These are phyloP conservation scores for Epichloe aotearoae DNA, from an alignment of 2,329 filamentous ascomycete genomes.

Conservation along the genomic window DNA sequence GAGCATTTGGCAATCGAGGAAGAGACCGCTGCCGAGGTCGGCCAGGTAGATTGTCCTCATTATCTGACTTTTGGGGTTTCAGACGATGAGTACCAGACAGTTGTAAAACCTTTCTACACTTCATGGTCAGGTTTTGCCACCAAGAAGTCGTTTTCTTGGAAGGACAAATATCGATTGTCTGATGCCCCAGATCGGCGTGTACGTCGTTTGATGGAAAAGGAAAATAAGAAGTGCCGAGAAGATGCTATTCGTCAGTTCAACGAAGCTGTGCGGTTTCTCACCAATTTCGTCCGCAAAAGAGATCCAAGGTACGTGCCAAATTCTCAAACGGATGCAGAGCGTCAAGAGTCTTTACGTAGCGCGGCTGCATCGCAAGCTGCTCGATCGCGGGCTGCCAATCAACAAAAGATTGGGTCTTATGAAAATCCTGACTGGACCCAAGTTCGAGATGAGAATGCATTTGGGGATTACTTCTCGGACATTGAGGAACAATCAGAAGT, in stretches of 20 bases:
- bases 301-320: slow-evolving; percentile 76
- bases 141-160: slow-evolving; percentile 78
- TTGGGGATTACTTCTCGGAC: slow-evolving; percentile 47
- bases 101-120: slow-evolving; percentile 70
- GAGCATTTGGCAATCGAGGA: slow-evolving; percentile 72
- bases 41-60: slow-evolving; percentile 42
- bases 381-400: slow-evolving; percentile 66
- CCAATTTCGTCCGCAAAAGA: slow-evolving; percentile 79
- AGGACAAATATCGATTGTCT: slow-evolving; percentile 67
- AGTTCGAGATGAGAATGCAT: slow-evolving; percentile 38
- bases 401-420: slow-evolving; percentile 54
- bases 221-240: slow-evolving; percentile 75
- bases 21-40: slow-evolving; percentile 57
- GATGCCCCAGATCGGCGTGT: slow-evolving; percentile 79
- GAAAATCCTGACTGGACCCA: slow-evolving; percentile 65
- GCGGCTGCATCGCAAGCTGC: slow-evolving; percentile 76
- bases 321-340: slow-evolving; percentile 63
- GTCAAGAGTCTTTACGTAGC: slow-evolving; percentile 64
- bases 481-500: slow-evolving; percentile 42
- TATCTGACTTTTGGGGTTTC: slow-evolving; percentile 77
- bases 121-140: slow-evolving; percentile 74
- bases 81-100: slow-evolving; percentile 60
- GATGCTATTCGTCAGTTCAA: slow-evolving; percentile 82
- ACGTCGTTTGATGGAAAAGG: slow-evolving; percentile 83
- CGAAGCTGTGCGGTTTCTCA: slow-evolving; percentile 74